Percentiles rank a stretch among this genome's conserved stretches.
phyloP scores from a whole-genome alignment of 1,139 yeast species.

The Saccharomyces pastorianus region DNA sequence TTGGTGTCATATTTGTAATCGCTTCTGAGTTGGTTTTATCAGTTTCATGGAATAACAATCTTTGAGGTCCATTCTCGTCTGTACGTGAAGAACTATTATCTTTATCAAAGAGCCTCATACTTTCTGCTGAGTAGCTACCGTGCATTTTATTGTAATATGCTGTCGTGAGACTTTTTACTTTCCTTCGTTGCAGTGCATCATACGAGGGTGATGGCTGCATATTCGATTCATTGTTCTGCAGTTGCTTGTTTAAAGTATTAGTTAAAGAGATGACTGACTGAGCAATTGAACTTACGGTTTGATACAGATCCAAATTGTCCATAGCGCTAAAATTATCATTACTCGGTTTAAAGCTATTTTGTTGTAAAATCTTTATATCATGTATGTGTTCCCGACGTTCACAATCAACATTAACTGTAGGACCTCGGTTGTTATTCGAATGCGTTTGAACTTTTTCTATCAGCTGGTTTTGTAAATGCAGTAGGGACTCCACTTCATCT shows the following conservation, averaged over 20 bases:
- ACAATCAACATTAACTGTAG: not conserved
- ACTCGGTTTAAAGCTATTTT: not conserved
- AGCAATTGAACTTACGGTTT: slow-evolving; percentile 30
- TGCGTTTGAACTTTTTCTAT: slow-evolving; percentile 19
- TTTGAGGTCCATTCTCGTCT: slow-evolving; percentile 20
- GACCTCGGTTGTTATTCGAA: slow-evolving; percentile 1
- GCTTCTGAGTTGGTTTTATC: not conserved
- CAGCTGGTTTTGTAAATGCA: slow-evolving; percentile 32
- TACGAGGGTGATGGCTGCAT: slow-evolving; percentile 18
- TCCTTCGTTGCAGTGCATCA: slow-evolving; percentile 19
- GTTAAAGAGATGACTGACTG: slow-evolving; percentile 29
- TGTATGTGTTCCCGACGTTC: not conserved
- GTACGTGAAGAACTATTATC: slow-evolving; percentile 3
- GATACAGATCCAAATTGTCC: slow-evolving; percentile 31
- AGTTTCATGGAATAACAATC: slow-evolving; percentile 21
- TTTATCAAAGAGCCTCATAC: slow-evolving; percentile 5
- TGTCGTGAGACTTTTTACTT: slow-evolving; percentile 18
- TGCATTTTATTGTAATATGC: slow-evolving; percentile 6
- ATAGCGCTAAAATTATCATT: slow-evolving; percentile 21
- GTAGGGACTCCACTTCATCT: slow-evolving; percentile 51
- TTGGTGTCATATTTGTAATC: not conserved
- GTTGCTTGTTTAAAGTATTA: slow-evolving; percentile 16
- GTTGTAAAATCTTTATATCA: slow-evolving; percentile 4
- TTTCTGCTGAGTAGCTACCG: slow-evolving; percentile 1
- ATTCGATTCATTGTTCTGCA: slow-evolving; percentile 5